Base-by-base conservation (phyloP, 768 basidiomycete genomes). In the Galerina sulciceps region DNA sequence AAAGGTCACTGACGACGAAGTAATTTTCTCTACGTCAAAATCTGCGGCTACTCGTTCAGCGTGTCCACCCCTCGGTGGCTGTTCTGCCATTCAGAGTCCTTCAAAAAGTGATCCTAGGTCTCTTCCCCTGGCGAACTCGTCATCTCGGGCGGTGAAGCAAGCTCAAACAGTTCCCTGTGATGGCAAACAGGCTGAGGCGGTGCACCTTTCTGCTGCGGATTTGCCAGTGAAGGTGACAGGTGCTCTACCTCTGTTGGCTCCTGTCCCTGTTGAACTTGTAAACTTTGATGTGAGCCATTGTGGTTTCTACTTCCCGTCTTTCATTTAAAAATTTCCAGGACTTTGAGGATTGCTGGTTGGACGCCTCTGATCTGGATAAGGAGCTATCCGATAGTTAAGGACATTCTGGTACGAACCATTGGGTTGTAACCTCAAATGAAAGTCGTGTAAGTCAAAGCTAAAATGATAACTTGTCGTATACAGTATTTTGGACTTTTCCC, bases 311-410 rank as follows among this genome's bases (percentile, higher is more conserved):
- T 34, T n/a, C 17, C n/a, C 31, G 2, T 18, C 1, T 13, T 10
- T 41, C 38, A 11, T 40, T 54, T 6, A 58, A 50, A 17, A 2
- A 2, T 50, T 20, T 47, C 15, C n/a, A 69, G 71, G 71, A 68
- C 36, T 78, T 75, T 54, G 75, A 71, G 6, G 73, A 75, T 17
- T 79, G 78, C 55, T 55, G 81, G 1, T 62, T 80, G 8, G 69
- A 67, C 43, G 69, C 75, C 14, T 66, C 71, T 22, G 77, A 79
- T 50, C 61, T 78, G 34, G 63, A 53, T 3, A 46, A 50, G 23
- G 60, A 64, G 13, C 34, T 55, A 42, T 54, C 50, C 15, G 53
- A 54, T 17, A 31, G 26, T 31, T 54, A 35, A 57, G 23, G 43
- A 46, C 20, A 18, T 44, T 23, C 5, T 31, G 26, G 26, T 31